Conservation (phyloP, 2,329 filamentous ascomycete genomes). For the Fusarium abutilonis region DNA sequence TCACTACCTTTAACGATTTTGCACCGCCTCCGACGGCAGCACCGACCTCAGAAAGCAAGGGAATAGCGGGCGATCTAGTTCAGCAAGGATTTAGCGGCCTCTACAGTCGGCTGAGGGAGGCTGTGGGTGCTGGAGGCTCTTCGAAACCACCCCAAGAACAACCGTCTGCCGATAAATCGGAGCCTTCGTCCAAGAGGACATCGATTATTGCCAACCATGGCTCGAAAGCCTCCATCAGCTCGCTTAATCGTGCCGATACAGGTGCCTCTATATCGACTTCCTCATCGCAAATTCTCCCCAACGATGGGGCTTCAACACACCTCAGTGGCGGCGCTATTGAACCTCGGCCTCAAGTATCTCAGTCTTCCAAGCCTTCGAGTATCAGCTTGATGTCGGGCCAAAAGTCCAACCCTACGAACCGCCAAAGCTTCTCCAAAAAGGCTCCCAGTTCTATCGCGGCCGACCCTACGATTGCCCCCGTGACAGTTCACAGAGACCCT, state of each 20-base stretch:
- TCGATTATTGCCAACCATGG: constrained; percentile 53
- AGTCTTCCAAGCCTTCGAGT: constrained; percentile 60
- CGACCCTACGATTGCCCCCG: constrained; percentile 59
- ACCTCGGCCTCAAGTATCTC: constrained; percentile 52
- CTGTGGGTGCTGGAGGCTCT: constrained; percentile 74
- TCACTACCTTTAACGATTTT: constrained; percentile 96
- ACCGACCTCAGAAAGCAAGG: constrained; percentile 71
- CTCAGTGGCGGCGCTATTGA: constrained; percentile 51
- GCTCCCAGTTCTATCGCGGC: constrained; percentile 55
- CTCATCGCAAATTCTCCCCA: constrained; percentile 46
- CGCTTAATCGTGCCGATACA: constrained; percentile 56
- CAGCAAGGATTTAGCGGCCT: constrained; percentile 89
- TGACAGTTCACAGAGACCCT: constrained; percentile 61
- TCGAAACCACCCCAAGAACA: constrained; percentile 51
- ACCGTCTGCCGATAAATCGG: constrained; percentile 41
- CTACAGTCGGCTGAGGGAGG: constrained; percentile 85
- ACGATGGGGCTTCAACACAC: constrained; percentile 53
- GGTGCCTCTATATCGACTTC: constrained; percentile 45
- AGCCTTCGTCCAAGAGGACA: constrained; percentile 55
- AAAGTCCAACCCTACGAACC: constrained; percentile 54
- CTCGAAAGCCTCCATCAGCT: constrained; percentile 55
- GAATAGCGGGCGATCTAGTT: constrained; percentile 75
- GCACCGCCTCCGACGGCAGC: constrained; percentile 73
- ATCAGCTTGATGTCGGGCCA: constrained; percentile 57
- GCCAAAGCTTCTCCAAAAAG: constrained; percentile 56